These are phyloP conservation scores for Calophaca sinica DNA, from an alignment of 306 rosid species.

Conservation along the genomic window DNA sequence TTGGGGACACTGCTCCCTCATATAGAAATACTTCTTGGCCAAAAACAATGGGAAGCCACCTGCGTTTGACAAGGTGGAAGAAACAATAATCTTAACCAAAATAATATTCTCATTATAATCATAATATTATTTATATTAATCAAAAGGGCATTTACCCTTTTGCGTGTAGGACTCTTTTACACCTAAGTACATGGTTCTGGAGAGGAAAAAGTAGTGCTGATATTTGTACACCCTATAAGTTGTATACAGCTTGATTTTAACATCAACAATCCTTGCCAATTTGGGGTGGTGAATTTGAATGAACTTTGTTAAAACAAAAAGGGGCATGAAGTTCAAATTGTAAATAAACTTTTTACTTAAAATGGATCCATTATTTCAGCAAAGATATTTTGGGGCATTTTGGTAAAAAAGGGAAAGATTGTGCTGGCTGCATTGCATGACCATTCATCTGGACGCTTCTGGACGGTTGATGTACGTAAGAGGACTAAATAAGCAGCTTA, in stretches of 20 bases:
- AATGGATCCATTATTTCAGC: background rate
- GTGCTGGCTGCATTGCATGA: background rate
- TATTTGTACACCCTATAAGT: background rate
- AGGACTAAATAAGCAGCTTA: slow-evolving; percentile 29
- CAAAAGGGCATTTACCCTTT: slow-evolving; percentile 20
- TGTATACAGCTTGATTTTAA: slow-evolving; percentile 44
- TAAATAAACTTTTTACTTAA: background rate
- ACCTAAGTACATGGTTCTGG: slow-evolving; percentile 16
- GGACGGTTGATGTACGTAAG: slow-evolving; percentile 26
- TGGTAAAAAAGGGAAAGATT: background rate
- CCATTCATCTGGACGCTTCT: slow-evolving; percentile 42
- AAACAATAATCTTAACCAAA: background rate
- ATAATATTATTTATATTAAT: background rate
- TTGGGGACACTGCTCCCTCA: slow-evolving; percentile 17
- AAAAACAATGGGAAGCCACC: background rate
- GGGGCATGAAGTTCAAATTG: background rate
- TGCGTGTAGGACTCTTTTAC: slow-evolving; percentile 33
- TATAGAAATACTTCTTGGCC: slow-evolving; percentile 1
- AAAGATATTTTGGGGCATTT: slow-evolving; percentile 52
- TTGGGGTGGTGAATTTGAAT: background rate
- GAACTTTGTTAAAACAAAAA: slow-evolving; percentile 17
- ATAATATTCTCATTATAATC: background rate
- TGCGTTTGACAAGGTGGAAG: no score
- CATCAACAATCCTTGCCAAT: background rate
- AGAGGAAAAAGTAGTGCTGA: background rate